These are phyloP conservation scores for Croton laevigatus DNA, from an alignment of 441 rosid genomes.

Conservation along the genomic window DNA sequence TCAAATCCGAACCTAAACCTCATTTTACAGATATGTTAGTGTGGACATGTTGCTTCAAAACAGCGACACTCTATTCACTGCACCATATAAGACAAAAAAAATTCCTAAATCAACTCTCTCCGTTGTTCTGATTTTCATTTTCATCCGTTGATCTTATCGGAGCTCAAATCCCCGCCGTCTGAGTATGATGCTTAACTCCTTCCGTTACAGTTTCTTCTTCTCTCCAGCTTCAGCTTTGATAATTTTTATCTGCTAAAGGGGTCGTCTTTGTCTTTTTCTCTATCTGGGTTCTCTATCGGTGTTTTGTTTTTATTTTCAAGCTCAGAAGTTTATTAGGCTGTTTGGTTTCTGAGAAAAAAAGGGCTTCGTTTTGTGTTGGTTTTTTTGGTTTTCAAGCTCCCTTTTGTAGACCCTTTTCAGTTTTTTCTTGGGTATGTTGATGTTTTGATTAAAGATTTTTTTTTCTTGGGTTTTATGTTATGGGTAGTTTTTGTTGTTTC, in stretches of 20 bases:
- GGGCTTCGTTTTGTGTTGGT: background rate
- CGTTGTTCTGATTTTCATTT: conserved; percentile 10
- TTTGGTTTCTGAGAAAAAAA: background rate
- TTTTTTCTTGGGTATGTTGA: background rate
- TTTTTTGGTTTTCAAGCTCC: background rate
- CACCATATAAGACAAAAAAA: conserved; percentile 1
- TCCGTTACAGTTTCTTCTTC: background rate
- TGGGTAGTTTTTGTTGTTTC: background rate
- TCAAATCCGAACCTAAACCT: conserved; percentile 15
- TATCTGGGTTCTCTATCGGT: background rate
- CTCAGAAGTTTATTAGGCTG: background rate
- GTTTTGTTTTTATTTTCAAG: background rate
- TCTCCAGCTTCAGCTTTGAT: background rate
- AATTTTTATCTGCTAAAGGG: background rate
- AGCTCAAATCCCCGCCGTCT: conserved; percentile 15
- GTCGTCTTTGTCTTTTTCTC: background rate
- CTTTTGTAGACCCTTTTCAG: background rate
- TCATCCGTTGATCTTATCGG: conserved; percentile 21
- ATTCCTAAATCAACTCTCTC: conserved; percentile 10
- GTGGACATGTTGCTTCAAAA: background rate
- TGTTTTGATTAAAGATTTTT: too few relatives aligned
- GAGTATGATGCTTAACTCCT: background rate
- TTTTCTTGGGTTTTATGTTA: background rate
- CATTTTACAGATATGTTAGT: conserved; percentile 20
- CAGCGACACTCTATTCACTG: conserved; percentile 4